These are phyloP conservation scores for Populus nigra DNA, from an alignment of 345 rosid genomes.

Conservation along the genomic window DNA sequence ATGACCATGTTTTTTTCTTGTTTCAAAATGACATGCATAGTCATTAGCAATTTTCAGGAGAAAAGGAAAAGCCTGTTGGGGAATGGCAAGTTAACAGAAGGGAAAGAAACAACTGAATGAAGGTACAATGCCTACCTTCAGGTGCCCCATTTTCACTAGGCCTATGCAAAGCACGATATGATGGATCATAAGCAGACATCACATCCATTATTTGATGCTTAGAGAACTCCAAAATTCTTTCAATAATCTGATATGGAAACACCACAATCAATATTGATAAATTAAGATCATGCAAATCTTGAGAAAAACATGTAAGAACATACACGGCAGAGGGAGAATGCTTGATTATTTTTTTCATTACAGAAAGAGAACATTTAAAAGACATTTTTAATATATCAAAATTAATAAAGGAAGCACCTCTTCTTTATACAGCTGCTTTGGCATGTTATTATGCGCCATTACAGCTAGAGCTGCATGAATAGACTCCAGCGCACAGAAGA, in stretches of 20 bases:
- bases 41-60: not conserved
- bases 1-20: no score
- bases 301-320: not conserved
- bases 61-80: constrained; percentile 5
- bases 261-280: constrained; percentile 13
- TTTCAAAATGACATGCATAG: not conserved
- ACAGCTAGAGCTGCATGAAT: constrained; percentile 89
- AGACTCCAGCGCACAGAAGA: constrained; percentile 90
- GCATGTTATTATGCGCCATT: constrained; percentile 88
- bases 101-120: constrained; percentile 13
- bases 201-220: constrained; percentile 82
- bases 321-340: constrained; percentile 1
- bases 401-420: constrained; percentile 55
- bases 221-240: constrained; percentile 91
- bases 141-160: constrained; percentile 65
- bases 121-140: constrained; percentile 58
- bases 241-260: constrained; percentile 64
- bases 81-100: constrained; percentile 9
- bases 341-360: not conserved
- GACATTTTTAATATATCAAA: constrained; percentile 7
- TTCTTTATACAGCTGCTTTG: constrained; percentile 91
- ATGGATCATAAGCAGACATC: constrained; percentile 90
- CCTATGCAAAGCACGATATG: constrained; percentile 77
- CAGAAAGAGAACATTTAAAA: not conserved
- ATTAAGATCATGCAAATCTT: constrained; percentile 1